These are phyloP conservation scores for Arabidopsis thaliana DNA, from an alignment of 345 rosid genomes.

Conservation along the genomic window TAIR10.1 NC_003074.8:6845501-6846000, in stretches of 20 bases:
- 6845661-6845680: constrained; percentile 58
- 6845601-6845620: constrained; percentile 61
- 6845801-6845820: constrained; percentile 54
- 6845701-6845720: constrained; percentile 86
- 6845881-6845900: constrained; percentile 90
- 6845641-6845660: constrained; percentile 68
- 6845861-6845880: constrained; percentile 71
- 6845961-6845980: constrained; percentile 90
- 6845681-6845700: constrained; percentile 90
- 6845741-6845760: constrained; percentile 84
- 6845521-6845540: constrained; percentile 48
- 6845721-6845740: constrained; percentile 60
- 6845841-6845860: constrained; percentile 66
- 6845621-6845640: constrained; percentile 65
- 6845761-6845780: constrained; percentile 51
- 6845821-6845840: constrained; percentile 46
- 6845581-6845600: constrained; percentile 38
- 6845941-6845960: constrained; percentile 81
- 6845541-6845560: constrained; percentile 47
- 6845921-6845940: constrained; percentile 85
- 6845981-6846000: constrained; percentile 60
- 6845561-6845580: constrained; percentile 45
- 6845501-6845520: constrained; percentile 50
- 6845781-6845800: constrained; percentile 46
- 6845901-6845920: constrained; percentile 80